Evolutionary conservation across 306 rosid species (phyloP).

Genomic region (Dalbergia cochinchinensis): DNA sequence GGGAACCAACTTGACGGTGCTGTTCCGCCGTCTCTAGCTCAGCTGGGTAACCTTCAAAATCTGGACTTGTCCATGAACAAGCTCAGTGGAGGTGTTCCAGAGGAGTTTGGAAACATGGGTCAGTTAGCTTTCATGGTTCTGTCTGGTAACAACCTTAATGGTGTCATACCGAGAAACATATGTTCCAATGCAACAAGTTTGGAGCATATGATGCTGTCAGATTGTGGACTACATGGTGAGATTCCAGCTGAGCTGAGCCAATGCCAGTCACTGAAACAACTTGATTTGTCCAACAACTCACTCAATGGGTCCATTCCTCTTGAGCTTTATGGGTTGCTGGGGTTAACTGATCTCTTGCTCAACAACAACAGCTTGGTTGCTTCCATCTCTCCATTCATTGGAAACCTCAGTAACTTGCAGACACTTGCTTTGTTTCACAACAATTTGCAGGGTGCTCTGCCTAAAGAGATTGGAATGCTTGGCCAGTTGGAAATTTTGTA

Average conservation of each 20-base stretch:
- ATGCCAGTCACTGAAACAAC: slow-evolving; percentile 74
- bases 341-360: slow-evolving; percentile 77
- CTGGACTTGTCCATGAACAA: slow-evolving; percentile 83
- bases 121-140: slow-evolving; percentile 68
- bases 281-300: slow-evolving; percentile 86
- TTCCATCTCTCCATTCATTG: slow-evolving; percentile 73
- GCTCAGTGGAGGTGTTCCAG: slow-evolving; percentile 76
- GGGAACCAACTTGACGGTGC: slow-evolving; percentile 76
- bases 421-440: slow-evolving; percentile 80
- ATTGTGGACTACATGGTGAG: slow-evolving; percentile 64
- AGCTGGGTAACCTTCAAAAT: slow-evolving; percentile 70
- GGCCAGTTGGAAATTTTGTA: slow-evolving; percentile 72
- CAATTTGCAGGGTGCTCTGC: slow-evolving; percentile 76
- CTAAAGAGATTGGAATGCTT: slow-evolving; percentile 86
- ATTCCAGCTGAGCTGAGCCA: slow-evolving; percentile 74
- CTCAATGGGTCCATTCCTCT: slow-evolving; percentile 83
- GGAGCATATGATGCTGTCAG: slow-evolving; percentile 69
- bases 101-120: slow-evolving; percentile 76
- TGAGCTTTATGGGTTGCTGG: slow-evolving; percentile 62
- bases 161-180: slow-evolving; percentile 66
- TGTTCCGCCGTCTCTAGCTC: slow-evolving; percentile 67
- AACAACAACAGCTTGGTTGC: slow-evolving; percentile 90
- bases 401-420: slow-evolving; percentile 70
- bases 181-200: slow-evolving; percentile 84
- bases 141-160: slow-evolving; percentile 75